Evolutionary conservation across 2,329 filamentous ascomycete genomes (phyloP), one percentile per base, ranked within the genome.

Genomic region (Xylariales sp.): DNA sequence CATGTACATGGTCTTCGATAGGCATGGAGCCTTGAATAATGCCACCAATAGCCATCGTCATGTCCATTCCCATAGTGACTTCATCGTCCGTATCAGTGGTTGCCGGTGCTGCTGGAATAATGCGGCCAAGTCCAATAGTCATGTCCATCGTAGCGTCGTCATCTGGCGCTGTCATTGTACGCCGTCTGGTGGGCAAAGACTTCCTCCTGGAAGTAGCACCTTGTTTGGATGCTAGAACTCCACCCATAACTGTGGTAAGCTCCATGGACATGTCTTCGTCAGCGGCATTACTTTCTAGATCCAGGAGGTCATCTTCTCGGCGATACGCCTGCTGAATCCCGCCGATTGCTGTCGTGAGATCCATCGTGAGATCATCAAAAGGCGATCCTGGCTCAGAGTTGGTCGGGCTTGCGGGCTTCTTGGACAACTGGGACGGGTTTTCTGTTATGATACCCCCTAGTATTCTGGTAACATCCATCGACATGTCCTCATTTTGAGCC

Each of bases 381-480:
- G 60, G 51, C 4, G 61, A 61, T 12, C 52, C 56, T 20, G 62
- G 59, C 17, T 60, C 60, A 15, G 57, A 45, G 20, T 52, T 43
- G n/a, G 47, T 49, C 7, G 41, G 38, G 20, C 39, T 49, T 7
- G 23, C 43, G 30, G 33, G 46, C 24, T 56, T 53, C 52, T 25
- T 46, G 47, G 38, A 50, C 37, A 15, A 47, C 33, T 41, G 53
- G 44, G n/a, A 49, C 45, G 40, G 49, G 52, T 38, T 53, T 33
- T 65, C 70, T 5, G 72, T 65, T 15, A 95, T 61, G 38, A 97
- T 96, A 4, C 83, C 78, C 7, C 91, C 91, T 37, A 95, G 70
- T 7, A 80, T 87, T 38, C 78, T 80, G 2, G 91, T 96, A 6
- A 96, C 87, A 51, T 97, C 91, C 91, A 97, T 96, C 16, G 88